Conservation (phyloP, 441 rosid species). For the Aquilaria agallochum region DNA sequence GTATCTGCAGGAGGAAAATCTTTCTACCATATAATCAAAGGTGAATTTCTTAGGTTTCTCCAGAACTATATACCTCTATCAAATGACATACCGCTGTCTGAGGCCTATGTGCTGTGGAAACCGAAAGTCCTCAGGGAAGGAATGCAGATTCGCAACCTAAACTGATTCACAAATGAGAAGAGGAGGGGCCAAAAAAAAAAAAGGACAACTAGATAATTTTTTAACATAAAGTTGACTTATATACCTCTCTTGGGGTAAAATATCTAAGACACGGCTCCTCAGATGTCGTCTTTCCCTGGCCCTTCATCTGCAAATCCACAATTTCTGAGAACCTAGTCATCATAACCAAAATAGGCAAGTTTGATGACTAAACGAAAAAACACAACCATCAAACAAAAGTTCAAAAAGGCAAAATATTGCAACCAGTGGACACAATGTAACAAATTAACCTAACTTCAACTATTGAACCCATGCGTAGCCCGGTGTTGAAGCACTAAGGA, state of each 20-base stretch:
- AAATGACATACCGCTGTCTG: constrained; percentile 57
- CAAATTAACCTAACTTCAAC: too few species aligned
- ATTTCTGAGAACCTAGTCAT: constrained; percentile 1
- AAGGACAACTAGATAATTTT: background rate
- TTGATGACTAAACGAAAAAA: background rate
- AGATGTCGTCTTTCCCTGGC: constrained; percentile 50
- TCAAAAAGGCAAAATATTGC: background rate
- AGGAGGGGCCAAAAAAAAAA: background rate
- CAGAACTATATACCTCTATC: constrained; percentile 3
- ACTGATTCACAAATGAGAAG: constrained; percentile 8
- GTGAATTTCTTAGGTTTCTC: background rate
- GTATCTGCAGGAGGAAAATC: constrained; percentile 45
- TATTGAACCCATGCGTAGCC: too few species aligned
- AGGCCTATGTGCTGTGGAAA: constrained; percentile 69
- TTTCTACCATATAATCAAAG: background rate
- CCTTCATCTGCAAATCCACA: constrained; percentile 47
- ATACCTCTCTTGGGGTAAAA: constrained; percentile 90
- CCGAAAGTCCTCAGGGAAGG: constrained; percentile 75
- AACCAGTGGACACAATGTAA: background rate
- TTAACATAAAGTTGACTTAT: background rate
- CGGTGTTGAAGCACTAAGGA: too few species aligned
- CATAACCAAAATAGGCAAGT: background rate
- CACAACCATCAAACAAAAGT: background rate
- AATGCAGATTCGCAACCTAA: constrained; percentile 92
- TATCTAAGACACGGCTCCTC: constrained; percentile 79